Evolutionary conservation across 495 filamentous ascomycete genomes (phyloP), one percentile per base, ranked within the genome.

Genomic region (Bacidia rubella): DNA sequence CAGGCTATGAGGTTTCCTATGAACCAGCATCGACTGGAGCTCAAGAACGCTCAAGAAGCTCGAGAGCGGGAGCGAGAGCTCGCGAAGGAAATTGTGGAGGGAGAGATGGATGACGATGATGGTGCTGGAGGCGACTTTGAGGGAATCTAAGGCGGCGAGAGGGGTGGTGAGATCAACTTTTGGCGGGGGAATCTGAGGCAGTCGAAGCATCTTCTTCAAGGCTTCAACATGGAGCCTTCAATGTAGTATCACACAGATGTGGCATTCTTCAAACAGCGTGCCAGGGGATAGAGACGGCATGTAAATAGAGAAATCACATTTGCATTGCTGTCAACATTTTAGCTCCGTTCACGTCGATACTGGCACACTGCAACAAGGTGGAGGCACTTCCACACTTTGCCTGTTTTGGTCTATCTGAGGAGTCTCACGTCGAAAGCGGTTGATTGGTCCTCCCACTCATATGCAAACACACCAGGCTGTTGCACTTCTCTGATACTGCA

Each of bases 1-100:
- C 54, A 94, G 87, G 90, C 92, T 21, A 98, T 98, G 92, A 77
- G 93, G 15, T 98, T 95, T 72, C 92, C 92, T 9, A 95, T 96
- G 90, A 96, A 98, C 70, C 89, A 95, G 70, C 90, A 97, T 70
- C 78, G 92, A n/a, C 74, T 95, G 25, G 92, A 97, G 69, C 73
- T 97, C 47, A 95, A 94, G 81, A 97, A 92, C 62, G 92, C 93
- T 2, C 90, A 95, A 67, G 92, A 97, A 69, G 92, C 92, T 19
- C 80, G 92, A 40, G 92, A 98, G 70, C 77, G 92, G 39, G 92
- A 98, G 71, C 75, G 93, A 24, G 92, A 98, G 66, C 74, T 98
- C 69, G 92, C 90, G 45, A 98, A 97, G 78, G 92, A 98, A 76
- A 98, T 98, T 61, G 86, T 95, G 68, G 92, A 97, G 57, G 92